These are phyloP conservation scores for Apiospora arundinis DNA, from an alignment of 2,329 filamentous ascomycete species.

Conservation along the genomic window DNA sequence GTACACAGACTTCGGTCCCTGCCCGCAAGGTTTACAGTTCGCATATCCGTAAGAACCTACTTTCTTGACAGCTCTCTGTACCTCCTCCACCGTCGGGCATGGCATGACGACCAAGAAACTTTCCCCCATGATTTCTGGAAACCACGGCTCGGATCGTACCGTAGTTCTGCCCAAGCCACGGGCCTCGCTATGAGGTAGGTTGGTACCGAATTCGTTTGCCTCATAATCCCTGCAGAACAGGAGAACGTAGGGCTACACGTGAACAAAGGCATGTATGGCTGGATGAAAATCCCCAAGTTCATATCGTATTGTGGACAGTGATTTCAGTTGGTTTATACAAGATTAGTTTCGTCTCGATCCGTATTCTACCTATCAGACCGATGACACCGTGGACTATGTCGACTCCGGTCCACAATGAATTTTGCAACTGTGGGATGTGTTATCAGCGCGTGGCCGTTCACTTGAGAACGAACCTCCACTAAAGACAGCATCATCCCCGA, in stretches of 20 bases:
- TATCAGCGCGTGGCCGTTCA: neutral
- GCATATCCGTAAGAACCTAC: neutral
- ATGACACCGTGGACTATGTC: neutral
- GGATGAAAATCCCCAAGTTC: neutral
- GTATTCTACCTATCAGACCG: neutral
- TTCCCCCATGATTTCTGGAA: neutral
- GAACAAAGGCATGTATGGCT: neutral
- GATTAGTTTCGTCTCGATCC: neutral
- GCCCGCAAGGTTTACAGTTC: neutral
- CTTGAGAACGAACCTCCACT: neutral
- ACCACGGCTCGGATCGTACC: conserved; percentile 3
- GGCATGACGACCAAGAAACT: neutral
- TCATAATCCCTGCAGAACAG: neutral
- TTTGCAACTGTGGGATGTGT: neutral
- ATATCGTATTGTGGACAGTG: neutral
- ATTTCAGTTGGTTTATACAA: neutral
- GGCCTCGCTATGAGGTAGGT: neutral
- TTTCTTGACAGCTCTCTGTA: neutral
- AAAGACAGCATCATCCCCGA: neutral
- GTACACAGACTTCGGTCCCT: neutral
- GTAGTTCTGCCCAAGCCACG: neutral
- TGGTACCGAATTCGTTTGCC: neutral
- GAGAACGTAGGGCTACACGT: neutral
- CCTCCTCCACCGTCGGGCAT: neutral
- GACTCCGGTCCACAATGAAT: neutral